These are phyloP conservation scores for Clitoria ternatea DNA, from an alignment of 306 rosid species.

Conservation along the genomic window DNA sequence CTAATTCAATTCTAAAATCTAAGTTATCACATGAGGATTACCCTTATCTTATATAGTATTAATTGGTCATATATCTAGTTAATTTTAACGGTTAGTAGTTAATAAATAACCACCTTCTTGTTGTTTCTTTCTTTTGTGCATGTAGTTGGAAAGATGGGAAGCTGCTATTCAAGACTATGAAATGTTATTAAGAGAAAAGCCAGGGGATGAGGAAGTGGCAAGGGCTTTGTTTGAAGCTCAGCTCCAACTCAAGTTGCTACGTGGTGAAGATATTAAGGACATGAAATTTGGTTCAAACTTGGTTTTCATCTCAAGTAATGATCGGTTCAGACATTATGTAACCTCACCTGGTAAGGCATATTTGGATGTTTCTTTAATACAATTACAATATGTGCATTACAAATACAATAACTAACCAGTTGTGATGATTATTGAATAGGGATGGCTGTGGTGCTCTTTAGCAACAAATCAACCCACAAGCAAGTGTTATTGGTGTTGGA, in stretches of 20 bases:
- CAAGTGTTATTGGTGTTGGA: conserved; percentile 49
- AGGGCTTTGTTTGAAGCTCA: conserved; percentile 77
- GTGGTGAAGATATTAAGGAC: conserved; percentile 63
- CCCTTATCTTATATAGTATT: too few species aligned
- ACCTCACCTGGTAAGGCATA: conserved; percentile 66
- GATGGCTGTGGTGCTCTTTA: conserved; percentile 78
- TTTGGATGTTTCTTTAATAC: background rate
- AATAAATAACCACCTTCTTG: background rate
- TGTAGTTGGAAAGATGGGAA: conserved; percentile 85
- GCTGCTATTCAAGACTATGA: conserved; percentile 85
- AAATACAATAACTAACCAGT: conserved; percentile 13
- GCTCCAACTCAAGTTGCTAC: conserved; percentile 54
- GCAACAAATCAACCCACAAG: conserved; percentile 54
- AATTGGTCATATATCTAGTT: too few species aligned
- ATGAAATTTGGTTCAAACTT: conserved; percentile 74
- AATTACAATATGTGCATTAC: background rate
- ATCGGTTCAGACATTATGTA: conserved; percentile 68
- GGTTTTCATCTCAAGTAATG: conserved; percentile 60
- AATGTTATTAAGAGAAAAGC: conserved; percentile 63
- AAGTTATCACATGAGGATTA: too few species aligned
- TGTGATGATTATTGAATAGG: conserved; percentile 41
- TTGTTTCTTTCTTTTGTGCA: conserved; percentile 1
- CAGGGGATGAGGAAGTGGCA: conserved; percentile 83
- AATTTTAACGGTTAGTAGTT: too few species aligned
- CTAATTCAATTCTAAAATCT: too few species aligned